A percentile compares a stretch with the other conserved stretches of the same genome.
phyloP scores from a whole-genome alignment of 257 asterid species.

The Capsicum rhomboideum region DNA sequence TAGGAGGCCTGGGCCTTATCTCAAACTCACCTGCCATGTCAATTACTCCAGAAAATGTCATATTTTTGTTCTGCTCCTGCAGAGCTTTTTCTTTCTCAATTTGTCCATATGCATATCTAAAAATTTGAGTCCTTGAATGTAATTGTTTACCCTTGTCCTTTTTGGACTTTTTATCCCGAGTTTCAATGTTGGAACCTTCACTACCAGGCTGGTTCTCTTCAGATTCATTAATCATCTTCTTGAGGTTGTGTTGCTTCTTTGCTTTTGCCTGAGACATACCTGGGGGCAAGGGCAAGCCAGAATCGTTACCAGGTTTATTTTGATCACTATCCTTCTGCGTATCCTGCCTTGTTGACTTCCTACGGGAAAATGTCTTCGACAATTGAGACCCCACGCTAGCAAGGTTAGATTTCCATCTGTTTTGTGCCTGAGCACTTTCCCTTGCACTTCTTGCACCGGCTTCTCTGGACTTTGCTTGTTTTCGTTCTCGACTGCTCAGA shows the following conservation, averaged over 20 bases:
- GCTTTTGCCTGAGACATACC: constrained; percentile 22
- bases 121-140: constrained; percentile 68
- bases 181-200: constrained; percentile 26
- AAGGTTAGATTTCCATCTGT: constrained; percentile 77
- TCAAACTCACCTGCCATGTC: constrained; percentile 50
- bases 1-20: constrained; percentile 44
- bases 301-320: constrained; percentile 3
- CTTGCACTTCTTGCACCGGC: constrained; percentile 80
- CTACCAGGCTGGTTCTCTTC: constrained; percentile 33
- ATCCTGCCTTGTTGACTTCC: constrained; percentile 31
- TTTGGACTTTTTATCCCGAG: constrained; percentile 19
- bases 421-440: constrained; percentile 77
- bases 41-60: constrained; percentile 54
- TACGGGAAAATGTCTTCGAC: constrained; percentile 65
- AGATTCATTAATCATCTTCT: constrained; percentile 24
- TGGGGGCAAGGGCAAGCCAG: constrained; percentile 10
- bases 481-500: constrained; percentile 73
- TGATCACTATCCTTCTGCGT: constrained; percentile 23
- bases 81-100: constrained; percentile 84
- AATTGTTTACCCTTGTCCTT: constrained; percentile 51
- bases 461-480: constrained; percentile 80
- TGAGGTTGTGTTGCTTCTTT: constrained; percentile 22
- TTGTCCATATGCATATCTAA: constrained; percentile 78
- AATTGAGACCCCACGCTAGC: constrained; percentile 72
- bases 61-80: constrained; percentile 49